Conservation (phyloP, 2,329 filamentous ascomycete genomes). For the Cercospora citrullina region DNA sequence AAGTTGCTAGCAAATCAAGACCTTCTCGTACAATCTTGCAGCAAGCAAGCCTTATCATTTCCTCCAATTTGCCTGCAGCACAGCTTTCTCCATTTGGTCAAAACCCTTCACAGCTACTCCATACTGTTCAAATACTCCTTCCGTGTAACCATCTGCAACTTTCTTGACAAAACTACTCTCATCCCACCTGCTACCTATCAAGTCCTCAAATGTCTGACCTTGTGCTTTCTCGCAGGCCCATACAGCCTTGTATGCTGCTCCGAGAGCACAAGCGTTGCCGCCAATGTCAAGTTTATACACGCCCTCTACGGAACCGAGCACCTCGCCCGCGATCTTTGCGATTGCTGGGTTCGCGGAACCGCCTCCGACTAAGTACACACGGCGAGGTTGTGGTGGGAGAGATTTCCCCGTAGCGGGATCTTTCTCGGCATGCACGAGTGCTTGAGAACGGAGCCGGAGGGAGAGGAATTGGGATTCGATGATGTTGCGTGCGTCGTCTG, state of each 20-base stretch:
- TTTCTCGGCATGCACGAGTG: conserved; percentile 59
- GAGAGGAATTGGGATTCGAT: conserved; percentile 94
- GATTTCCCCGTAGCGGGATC: conserved; percentile 48
- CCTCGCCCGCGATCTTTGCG: conserved; percentile 77
- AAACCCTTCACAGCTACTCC: conserved; percentile 75
- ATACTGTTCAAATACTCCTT: conserved; percentile 74
- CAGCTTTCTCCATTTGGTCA: conserved; percentile 68
- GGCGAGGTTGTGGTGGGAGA: conserved; percentile 78
- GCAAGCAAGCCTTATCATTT: not conserved
- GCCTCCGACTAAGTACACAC: conserved; percentile 92
- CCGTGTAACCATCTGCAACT: conserved; percentile 77
- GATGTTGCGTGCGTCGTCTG: conserved; percentile 76
- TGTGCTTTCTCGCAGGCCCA: conserved; percentile 76
- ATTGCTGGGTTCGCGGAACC: conserved; percentile 89
- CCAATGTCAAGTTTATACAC: conserved; percentile 93
- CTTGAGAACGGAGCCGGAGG: conserved; percentile 79
- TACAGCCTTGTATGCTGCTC: conserved; percentile 92
- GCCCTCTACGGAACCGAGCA: conserved; percentile 84
- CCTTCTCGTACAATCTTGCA: not conserved
- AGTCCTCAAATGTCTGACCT: conserved; percentile 73
- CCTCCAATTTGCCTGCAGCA: conserved; percentile 48
- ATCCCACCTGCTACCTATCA: conserved; percentile 80
- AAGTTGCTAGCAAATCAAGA: not conserved
- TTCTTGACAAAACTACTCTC: conserved; percentile 80
- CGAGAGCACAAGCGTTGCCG: conserved; percentile 90